A percentile compares a stretch with the other conserved stretches of the same genome.
These are phyloP conservation scores for Harringtonia lauricola DNA, from an alignment of 2,329 filamentous ascomycete genomes.

Conservation along the genomic window DNA sequence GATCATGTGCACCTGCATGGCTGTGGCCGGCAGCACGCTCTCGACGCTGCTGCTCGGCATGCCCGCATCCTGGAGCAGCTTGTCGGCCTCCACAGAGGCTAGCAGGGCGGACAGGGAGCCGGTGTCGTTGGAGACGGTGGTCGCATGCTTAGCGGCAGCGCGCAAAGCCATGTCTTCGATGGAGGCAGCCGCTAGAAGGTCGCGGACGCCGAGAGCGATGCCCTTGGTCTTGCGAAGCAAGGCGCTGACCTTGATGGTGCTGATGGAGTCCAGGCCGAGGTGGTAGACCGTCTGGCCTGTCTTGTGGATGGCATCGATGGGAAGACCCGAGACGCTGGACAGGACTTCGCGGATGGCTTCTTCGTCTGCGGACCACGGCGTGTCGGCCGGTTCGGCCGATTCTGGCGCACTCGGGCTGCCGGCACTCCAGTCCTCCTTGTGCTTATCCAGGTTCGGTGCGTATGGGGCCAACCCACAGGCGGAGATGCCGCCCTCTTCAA, in stretches of 20 bases:
- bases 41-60: conserved; percentile 38
- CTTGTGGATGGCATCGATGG: conserved; percentile 42
- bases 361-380: conserved; percentile 25
- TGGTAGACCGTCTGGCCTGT: conserved; percentile 60
- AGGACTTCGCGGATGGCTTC: conserved; percentile 34
- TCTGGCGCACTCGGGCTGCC: too few species aligned
- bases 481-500: conserved; percentile 39
- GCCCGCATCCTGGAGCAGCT: conserved; percentile 26
- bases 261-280: conserved; percentile 84
- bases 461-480: conserved; percentile 53
- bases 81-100: conserved; percentile 1
- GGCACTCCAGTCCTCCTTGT: neutral
- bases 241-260: conserved; percentile 70
- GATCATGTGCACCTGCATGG: conserved; percentile 75
- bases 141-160: neutral
- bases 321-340: conserved; percentile 48
- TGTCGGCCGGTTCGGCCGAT: too few species aligned
- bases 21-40: conserved; percentile 53
- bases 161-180: conserved; percentile 49
- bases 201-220: conserved; percentile 55
- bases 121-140: neutral
- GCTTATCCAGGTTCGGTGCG: conserved; percentile 6
- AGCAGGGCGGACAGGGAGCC: neutral
- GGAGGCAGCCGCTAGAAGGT: conserved; percentile 57
- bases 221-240: conserved; percentile 50